Evolutionary conservation across 2,329 filamentous ascomycete genomes (phyloP).

Genomic region (Monilinia aucupariae): DNA sequence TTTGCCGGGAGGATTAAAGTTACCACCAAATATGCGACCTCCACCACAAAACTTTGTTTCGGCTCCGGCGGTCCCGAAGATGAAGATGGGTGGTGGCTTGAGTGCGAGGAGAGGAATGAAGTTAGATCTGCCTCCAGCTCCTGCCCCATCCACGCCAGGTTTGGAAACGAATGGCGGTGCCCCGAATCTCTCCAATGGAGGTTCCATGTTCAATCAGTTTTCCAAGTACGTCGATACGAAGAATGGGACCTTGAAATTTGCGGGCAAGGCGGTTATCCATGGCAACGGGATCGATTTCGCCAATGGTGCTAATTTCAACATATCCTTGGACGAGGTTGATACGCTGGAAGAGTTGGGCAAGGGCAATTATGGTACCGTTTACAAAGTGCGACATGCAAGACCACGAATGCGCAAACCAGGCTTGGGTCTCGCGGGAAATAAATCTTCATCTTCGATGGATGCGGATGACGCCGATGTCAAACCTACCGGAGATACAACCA

Average conservation of each 20-base stretch:
- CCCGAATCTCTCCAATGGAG: constrained; percentile 20
- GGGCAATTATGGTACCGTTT: constrained; percentile 97
- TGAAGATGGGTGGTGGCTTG: constrained; percentile 48
- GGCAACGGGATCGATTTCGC: constrained; percentile 88
- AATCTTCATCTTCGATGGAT: constrained; percentile 37
- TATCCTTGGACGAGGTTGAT: constrained; percentile 93
- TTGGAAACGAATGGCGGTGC: constrained; percentile 24
- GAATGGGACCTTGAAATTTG: constrained; percentile 78
- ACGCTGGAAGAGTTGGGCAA: constrained; percentile 91
- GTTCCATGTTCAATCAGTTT: constrained; percentile 59
- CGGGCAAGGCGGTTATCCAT: constrained; percentile 85
- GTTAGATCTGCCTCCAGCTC: constrained; percentile 38
- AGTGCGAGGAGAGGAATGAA: constrained; percentile 63
- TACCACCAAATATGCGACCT: constrained; percentile 44
- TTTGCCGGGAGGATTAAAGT: constrained; percentile 40
- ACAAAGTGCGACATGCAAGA: constrained; percentile 86
- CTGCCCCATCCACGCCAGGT: constrained; percentile 19
- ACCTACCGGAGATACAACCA: constrained; percentile 43
- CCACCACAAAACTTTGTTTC: constrained; percentile 43
- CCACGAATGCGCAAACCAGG: constrained; percentile 53
- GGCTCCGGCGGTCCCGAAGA: constrained; percentile 44
- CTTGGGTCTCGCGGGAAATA: constrained; percentile 47
- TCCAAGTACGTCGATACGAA: constrained; percentile 85
- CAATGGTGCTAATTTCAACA: constrained; percentile 82
- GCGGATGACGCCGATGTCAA: constrained; percentile 31